Conservation (phyloP, 805 yeast genomes). For the Barnettozyma californica region DNA sequence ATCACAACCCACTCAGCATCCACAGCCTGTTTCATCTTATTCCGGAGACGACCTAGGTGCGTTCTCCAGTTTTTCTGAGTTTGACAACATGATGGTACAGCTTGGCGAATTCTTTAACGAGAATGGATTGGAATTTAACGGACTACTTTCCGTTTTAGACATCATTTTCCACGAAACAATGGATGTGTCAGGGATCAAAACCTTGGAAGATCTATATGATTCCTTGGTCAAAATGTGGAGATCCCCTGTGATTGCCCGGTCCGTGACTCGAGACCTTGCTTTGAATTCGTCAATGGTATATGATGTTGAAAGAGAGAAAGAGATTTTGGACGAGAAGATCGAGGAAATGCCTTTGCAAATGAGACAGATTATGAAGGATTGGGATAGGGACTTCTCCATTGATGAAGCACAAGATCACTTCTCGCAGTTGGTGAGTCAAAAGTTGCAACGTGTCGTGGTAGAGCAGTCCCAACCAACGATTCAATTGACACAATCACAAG, state of each 20-base stretch:
- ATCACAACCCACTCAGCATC: background rate
- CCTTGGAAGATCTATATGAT: conserved; percentile 5
- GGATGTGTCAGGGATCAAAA: background rate
- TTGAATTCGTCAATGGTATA: conserved; percentile 11
- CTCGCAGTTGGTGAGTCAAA: conserved; percentile 1
- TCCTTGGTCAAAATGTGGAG: conserved; percentile 9
- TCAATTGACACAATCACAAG: conserved; percentile 19
- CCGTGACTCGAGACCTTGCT: conserved; percentile 12
- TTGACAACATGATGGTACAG: conserved; percentile 37
- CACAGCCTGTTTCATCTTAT: background rate
- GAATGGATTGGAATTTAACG: conserved; percentile 17
- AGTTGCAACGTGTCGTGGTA: conserved; percentile 3
- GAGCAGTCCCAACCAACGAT: conserved; percentile 12
- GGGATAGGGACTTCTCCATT: conserved; percentile 18
- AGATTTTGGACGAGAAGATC: conserved; percentile 2
- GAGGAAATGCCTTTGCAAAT: conserved; percentile 1
- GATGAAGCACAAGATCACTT: conserved; percentile 10
- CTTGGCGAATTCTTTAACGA: conserved; percentile 25
- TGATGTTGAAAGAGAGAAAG: conserved; percentile 3
- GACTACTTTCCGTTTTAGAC: background rate
- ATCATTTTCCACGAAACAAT: conserved; percentile 2
- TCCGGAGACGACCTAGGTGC: conserved; percentile 17
- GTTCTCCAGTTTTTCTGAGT: conserved; percentile 28
- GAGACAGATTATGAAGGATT: conserved; percentile 7
- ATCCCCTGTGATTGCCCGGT: conserved; percentile 7